These are phyloP conservation scores for Malassezia nana DNA, from an alignment of 1,284 basidiomycete species.

Conservation along the genomic window DNA sequence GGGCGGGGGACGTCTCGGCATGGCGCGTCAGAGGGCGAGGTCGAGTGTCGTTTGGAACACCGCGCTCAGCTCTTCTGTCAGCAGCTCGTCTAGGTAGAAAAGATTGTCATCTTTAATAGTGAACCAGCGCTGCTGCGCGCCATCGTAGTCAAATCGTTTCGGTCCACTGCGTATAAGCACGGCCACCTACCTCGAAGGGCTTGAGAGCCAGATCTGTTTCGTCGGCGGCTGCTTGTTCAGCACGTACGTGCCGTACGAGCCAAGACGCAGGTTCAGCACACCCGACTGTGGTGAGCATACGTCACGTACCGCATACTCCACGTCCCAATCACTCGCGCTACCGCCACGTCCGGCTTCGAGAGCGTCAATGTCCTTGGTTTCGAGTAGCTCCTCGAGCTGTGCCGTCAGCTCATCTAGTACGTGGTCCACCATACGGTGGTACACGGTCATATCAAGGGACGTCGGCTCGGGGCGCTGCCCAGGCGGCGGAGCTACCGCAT, in stretches of 20 bases:
- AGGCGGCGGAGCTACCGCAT: not conserved
- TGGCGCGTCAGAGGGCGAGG: constrained; percentile 8
- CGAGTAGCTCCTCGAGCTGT: constrained; percentile 66
- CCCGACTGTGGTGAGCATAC: constrained; percentile 57
- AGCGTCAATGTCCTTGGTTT: constrained; percentile 51
- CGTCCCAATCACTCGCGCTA: constrained; percentile 57
- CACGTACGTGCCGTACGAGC: constrained; percentile 83
- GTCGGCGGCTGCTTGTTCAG: constrained; percentile 99
- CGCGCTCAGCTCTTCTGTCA: constrained; percentile 29
- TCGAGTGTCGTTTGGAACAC: constrained; percentile 28
- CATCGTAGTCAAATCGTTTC: constrained; percentile 44
- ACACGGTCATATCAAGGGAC: constrained; percentile 45
- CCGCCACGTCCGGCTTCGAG: constrained; percentile 19
- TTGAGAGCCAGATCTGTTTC: constrained; percentile 96
- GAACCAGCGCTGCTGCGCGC: constrained; percentile 30
- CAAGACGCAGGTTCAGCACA: constrained; percentile 76
- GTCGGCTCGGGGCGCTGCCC: not conserved
- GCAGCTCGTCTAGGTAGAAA: constrained; percentile 26
- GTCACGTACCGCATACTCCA: constrained; percentile 81
- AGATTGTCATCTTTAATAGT: constrained; percentile 34
- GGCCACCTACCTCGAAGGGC: constrained; percentile 54
- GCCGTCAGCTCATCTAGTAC: constrained; percentile 76
- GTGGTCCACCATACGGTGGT: constrained; percentile 66
- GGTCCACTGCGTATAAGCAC: constrained; percentile 30
- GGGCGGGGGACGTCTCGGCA: not conserved